Base-by-base conservation (phyloP, 495 filamentous ascomycete species). In the Thermothielavioides terrestris region DNA sequence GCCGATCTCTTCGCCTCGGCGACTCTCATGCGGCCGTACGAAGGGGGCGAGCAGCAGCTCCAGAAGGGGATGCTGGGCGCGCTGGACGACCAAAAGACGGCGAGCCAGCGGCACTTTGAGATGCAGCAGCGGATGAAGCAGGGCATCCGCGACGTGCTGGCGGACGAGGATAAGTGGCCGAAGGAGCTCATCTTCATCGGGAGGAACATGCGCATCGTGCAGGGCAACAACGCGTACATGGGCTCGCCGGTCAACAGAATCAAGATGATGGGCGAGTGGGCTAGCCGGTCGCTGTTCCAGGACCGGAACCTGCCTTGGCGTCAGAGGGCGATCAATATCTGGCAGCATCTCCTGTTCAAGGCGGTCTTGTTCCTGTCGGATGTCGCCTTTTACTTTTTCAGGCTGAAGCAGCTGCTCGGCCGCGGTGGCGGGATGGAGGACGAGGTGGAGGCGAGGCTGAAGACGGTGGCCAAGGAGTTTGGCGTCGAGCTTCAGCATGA, bases 151-250 rank as follows among this genome's bases (percentile, higher is more conserved):
- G 82, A 92, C 22, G 80, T 95, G 27, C 79, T 98, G 5, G 79
- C 80, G 25, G 88, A 98, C 64, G 89, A 95, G 61, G 84, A 82
- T 22, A 89, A 92, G 61, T 95, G 88, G 86, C 92, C 92, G 0
- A 81, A 82, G 46, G 88, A 95, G 57, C 83, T 98, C 41, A 81
- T 98, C 58, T 98, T 98, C 68, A 89, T 98, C 60, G 90, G 89
- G 2, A 81, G 92, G 6, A 96, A 95, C 62, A 78, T 98, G 72
- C 82, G 92, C 18, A 98, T 98, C 60, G 91, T 97, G 9, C 77
- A 80, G 64, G 73, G 70, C 18, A 76, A 77, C 45, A 77, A 78
- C 56, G 70, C 74, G 55, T 91, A 83, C 67, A 78, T 98, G 21
- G 91, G 92, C 36, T 89, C 86, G 1, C 92, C 92, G 0, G 89